phyloP scores from a whole-genome alignment of 2,329 filamentous ascomycete genomes.

The Fusarium phyllophilum region DNA sequence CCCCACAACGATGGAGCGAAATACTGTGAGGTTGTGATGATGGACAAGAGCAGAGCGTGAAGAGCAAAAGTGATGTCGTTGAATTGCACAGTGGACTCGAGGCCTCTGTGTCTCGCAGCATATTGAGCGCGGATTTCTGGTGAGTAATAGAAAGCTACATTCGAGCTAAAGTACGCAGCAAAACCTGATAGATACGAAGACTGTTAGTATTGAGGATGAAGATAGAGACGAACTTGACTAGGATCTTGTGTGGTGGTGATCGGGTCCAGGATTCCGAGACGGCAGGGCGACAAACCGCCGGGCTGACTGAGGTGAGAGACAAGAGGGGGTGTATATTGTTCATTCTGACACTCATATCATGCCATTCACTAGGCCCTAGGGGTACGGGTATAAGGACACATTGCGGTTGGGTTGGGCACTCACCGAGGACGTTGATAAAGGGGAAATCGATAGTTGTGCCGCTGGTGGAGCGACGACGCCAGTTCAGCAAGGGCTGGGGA shows the following conservation, averaged over 20 bases:
- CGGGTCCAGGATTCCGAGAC: constrained; percentile 14
- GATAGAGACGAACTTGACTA: background rate
- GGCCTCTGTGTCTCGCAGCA: constrained; percentile 78
- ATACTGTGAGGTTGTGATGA: constrained; percentile 80
- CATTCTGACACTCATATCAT: constrained; percentile 31
- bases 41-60: constrained; percentile 79
- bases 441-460: constrained; percentile 92
- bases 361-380: background rate
- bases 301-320: background rate
- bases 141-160: constrained; percentile 80
- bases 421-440: constrained; percentile 73
- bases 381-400: constrained; percentile 3
- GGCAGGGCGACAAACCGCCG: constrained; percentile 14
- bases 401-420: constrained; percentile 26
- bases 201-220: constrained; percentile 25
- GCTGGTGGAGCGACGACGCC: constrained; percentile 76
- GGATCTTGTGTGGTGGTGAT: constrained; percentile 19
- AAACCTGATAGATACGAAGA: constrained; percentile 63
- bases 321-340: constrained; percentile 20
- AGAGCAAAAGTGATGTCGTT: constrained; percentile 92
- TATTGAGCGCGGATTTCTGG: constrained; percentile 83
- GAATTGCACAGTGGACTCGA: constrained; percentile 83
- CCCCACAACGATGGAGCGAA: constrained; percentile 79
- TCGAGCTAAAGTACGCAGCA: constrained; percentile 79
- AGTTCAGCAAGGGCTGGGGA: constrained; percentile 87